Conservation (phyloP, 305 asterid species). For the Fraxinus paxiana region DNA sequence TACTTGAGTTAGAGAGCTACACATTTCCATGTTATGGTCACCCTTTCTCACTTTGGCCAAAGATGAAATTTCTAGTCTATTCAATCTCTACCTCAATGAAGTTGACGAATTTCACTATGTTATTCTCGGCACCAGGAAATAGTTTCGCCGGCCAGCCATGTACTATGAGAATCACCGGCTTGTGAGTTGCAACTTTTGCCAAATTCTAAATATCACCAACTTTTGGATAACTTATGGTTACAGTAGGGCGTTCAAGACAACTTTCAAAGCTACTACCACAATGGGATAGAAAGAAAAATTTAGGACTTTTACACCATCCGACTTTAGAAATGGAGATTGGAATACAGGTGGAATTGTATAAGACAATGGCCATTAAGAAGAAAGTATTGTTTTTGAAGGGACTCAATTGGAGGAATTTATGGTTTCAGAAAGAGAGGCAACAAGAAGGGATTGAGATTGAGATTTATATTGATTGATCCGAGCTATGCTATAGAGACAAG, state of each 20-base stretch:
- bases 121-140: constrained; percentile 12
- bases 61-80: background rate
- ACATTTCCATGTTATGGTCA: constrained; percentile 19
- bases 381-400: background rate
- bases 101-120: too few species aligned
- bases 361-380: background rate
- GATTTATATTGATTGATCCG: background rate
- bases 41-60: constrained; percentile 18
- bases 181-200: constrained; percentile 9
- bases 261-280: constrained; percentile 2
- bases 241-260: constrained; percentile 14
- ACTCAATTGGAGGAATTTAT: background rate
- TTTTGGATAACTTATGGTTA: background rate
- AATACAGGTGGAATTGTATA: background rate
- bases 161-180: constrained; percentile 3
- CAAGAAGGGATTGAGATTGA: background rate
- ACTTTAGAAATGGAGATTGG: constrained; percentile 16
- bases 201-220: background rate
- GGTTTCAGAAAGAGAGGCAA: background rate
- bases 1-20: constrained; percentile 17
- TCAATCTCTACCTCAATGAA: too few species aligned
- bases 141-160: constrained; percentile 23
- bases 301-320: constrained; percentile 26
- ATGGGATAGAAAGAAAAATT: background rate
- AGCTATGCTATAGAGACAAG: background rate